Percentiles rank a stretch among this genome's conserved stretches.
phyloP scores from a whole-genome alignment of 495 filamentous ascomycete species.

The Chaetomium tenue region DNA sequence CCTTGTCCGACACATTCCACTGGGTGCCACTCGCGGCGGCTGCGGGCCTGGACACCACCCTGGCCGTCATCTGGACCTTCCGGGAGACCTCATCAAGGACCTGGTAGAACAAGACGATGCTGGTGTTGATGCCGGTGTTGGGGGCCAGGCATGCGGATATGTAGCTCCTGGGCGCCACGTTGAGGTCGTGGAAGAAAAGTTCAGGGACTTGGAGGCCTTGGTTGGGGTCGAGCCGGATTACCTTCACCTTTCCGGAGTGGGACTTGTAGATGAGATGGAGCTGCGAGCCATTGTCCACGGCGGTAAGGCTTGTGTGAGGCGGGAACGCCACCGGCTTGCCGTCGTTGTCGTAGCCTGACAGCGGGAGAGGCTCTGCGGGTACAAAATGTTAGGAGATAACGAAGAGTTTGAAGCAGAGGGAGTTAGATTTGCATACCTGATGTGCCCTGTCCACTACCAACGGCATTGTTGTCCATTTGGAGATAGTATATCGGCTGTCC shows the following conservation, averaged over 20 bases:
- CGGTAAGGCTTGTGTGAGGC: constrained; percentile 2
- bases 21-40: constrained; percentile 2
- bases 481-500: constrained; percentile 3
- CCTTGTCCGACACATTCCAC: constrained; percentile 1
- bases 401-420: neutral
- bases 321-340: constrained; percentile 1
- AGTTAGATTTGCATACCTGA: neutral
- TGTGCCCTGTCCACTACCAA: constrained; percentile 1
- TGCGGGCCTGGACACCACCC: neutral
- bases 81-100: neutral
- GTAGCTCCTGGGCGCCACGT: constrained; percentile 6
- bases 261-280: constrained; percentile 6
- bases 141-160: constrained; percentile 6
- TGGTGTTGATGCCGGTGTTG: neutral
- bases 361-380: constrained; percentile 1
- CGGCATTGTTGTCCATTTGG: constrained; percentile 2
- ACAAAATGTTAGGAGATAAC: constrained; percentile 7
- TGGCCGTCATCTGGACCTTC: constrained; percentile 5
- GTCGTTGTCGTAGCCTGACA: constrained; percentile 7
- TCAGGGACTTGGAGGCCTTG: constrained; percentile 4
- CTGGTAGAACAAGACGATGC: constrained; percentile 7
- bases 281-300: constrained; percentile 2
- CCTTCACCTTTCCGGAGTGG: constrained; percentile 3
- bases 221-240: neutral
- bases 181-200: constrained; percentile 3